A percentile compares a stretch with the other conserved stretches of the same genome.
Conservation (phyloP, 2,329 filamentous ascomycete species). For the Biscogniauxia mediterranea region DNA sequence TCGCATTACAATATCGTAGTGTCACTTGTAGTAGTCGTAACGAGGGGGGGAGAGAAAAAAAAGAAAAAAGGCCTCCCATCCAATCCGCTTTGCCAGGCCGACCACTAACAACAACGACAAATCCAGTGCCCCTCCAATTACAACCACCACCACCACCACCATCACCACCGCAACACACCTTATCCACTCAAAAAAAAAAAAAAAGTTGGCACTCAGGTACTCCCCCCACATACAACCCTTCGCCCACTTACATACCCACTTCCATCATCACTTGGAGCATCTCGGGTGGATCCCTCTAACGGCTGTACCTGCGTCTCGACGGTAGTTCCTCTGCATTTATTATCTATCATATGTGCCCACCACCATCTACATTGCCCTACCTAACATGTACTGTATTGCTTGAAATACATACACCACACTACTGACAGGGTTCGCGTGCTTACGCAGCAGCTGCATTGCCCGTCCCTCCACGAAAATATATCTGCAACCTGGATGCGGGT, state of each 20-base stretch:
- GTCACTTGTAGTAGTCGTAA: conserved; percentile 20
- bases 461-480: conserved; percentile 14
- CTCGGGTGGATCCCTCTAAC: conserved; percentile 20
- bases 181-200: too few relatives aligned
- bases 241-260: conserved; percentile 6
- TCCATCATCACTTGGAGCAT: conserved; percentile 10
- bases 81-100: conserved; percentile 1
- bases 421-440: conserved; percentile 8
- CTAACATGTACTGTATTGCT: conserved; percentile 3
- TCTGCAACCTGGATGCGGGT: conserved; percentile 24
- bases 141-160: neutral
- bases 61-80: conserved; percentile 14
- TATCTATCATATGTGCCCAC: neutral
- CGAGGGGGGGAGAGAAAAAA: neutral
- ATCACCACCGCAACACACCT: too few relatives aligned
- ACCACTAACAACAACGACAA: neutral
- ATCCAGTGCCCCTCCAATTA: conserved; percentile 5
- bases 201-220: conserved; percentile 4
- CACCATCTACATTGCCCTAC: neutral
- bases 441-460: conserved; percentile 9
- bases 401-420: conserved; percentile 10
- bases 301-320: conserved; percentile 28
- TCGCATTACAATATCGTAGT: conserved; percentile 16
- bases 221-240: conserved; percentile 4
- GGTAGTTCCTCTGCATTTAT: conserved; percentile 12